Evolutionary conservation across 257 asterid species (phyloP), one percentile per base, ranked within the genome.

Genomic region (Nicotiana noctiflora): DNA sequence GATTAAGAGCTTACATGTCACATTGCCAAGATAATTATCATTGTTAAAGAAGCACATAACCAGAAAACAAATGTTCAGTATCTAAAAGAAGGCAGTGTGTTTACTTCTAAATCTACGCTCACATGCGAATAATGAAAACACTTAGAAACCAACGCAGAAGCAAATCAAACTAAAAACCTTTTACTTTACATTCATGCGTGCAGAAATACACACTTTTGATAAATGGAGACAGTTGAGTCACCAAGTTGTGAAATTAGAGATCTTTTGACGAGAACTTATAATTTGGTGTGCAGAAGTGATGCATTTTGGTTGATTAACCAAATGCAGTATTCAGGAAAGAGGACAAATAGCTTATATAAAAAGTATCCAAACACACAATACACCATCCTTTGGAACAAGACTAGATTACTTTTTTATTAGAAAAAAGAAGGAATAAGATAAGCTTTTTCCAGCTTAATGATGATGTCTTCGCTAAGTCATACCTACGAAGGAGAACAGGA

Each of bases 401-500:
- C 5, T 11, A 51, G 56, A 32, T 51, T 51, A 11, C 56, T 51
- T 11, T 3, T 12, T 51, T 12, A 11, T 49, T 13, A 51, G 5
- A 51, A 51, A 13, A 57, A 57, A 55, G 1, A 13, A 44, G 57
- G 57, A 52, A 40, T 44, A 70, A 18, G 19, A 19, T 44, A 70
- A 19, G 37, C n/a, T 70, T 68, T 19, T 70, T 70, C 77, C 77
- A 44, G 77, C 59, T 44, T 70, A 44, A 13, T 72, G 78, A 7
- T 0, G 2, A 72, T 7, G 60, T 15, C 34, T 7, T 7, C 64
- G 34, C 25, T 25, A 25, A 25, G 27, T 68, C 75, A 70, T 92
- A 95, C 99, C 99, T 78, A 91, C 86, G 82, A 91, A 93, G 23
- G 99, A 93, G 93, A 91, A 91, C 84, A 90, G 76, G 81, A 94